These are phyloP conservation scores for Flaveria robusta DNA, from an alignment of 129 eudicot genomes.

Conservation along the genomic window DNA sequence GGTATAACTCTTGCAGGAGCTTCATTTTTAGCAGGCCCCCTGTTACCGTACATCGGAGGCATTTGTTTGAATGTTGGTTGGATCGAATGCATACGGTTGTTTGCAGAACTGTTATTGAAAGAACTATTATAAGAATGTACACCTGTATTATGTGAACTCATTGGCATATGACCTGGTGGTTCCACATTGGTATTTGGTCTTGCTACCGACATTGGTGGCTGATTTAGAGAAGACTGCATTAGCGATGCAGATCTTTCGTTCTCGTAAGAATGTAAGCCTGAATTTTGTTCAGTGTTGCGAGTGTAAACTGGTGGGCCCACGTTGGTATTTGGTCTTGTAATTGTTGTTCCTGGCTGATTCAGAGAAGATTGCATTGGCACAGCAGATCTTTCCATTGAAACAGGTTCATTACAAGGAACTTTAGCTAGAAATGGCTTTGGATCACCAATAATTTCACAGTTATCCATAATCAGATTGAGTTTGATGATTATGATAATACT, in stretches of 20 bases:
- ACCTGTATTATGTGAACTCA: slow-evolving; percentile 30
- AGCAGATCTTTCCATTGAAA: slow-evolving; percentile 41
- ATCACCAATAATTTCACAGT: slow-evolving; percentile 67
- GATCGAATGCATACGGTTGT: slow-evolving; percentile 43
- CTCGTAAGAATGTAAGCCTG: slow-evolving; percentile 44
- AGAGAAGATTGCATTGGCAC: slow-evolving; percentile 42
- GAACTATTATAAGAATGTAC: slow-evolving; percentile 47
- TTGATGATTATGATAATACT: slow-evolving; percentile 66
- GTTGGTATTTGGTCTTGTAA: slow-evolving; percentile 34
- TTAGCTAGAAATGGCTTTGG: slow-evolving; percentile 48
- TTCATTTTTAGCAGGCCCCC: slow-evolving; percentile 80
- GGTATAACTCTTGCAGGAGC: slow-evolving; percentile 81
- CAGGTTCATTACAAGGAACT: slow-evolving; percentile 23
- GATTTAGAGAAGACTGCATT: slow-evolving; percentile 43
- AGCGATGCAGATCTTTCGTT: slow-evolving; percentile 41
- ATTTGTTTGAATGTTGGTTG: slow-evolving; percentile 59
- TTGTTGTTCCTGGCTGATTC: slow-evolving; percentile 39
- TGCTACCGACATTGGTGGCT: slow-evolving; percentile 25
- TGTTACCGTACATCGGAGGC: slow-evolving; percentile 65
- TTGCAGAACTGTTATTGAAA: slow-evolving; percentile 35
- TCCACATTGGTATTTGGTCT: slow-evolving; percentile 41
- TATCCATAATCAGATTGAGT: slow-evolving; percentile 49
- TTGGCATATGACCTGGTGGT: slow-evolving; percentile 37
- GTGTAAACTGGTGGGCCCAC: slow-evolving; percentile 35
- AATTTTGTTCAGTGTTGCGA: slow-evolving; percentile 36